phyloP scores from a whole-genome alignment of 345 rosid genomes.

The Anastatica hierochuntica region DNA sequence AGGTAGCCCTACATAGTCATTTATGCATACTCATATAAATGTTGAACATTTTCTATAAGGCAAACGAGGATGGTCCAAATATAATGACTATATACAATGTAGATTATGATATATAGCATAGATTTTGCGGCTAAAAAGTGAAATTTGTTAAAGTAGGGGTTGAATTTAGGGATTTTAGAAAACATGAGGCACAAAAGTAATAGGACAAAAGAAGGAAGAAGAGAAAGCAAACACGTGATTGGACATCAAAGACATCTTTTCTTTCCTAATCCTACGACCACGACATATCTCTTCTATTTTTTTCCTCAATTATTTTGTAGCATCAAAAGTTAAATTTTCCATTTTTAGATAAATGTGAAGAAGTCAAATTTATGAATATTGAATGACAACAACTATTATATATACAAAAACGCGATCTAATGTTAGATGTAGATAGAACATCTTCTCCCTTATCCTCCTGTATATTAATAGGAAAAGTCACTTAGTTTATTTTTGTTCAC shows the following conservation, averaged over 20 bases:
- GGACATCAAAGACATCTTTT: conserved; percentile 19
- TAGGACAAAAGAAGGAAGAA: conserved; percentile 18
- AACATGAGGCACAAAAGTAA: conserved; percentile 5
- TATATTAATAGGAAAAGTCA: too few species aligned
- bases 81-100: not conserved
- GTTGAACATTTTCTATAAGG: too few species aligned
- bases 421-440: not conserved
- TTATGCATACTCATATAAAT: too few species aligned
- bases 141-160: conserved; percentile 10
- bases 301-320: not conserved
- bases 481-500: too few species aligned
- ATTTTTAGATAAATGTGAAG: conserved; percentile 3
- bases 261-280: conserved; percentile 16
- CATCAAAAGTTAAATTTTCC: not conserved
- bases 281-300: conserved; percentile 5
- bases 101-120: not conserved
- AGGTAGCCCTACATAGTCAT: too few species aligned
- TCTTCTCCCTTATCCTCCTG: too few species aligned
- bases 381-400: not conserved
- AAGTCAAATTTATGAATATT: conserved; percentile 1
- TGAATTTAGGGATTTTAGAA: conserved; percentile 13
- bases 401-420: not conserved
- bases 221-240: conserved; percentile 19
- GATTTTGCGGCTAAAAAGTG: conserved; percentile 12
- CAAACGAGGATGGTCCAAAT: not conserved